Percentiles rank a stretch among this genome's conserved stretches.
phyloP scores from a whole-genome alignment of 2,329 filamentous ascomycete genomes.

The Alternaria alternata region DNA sequence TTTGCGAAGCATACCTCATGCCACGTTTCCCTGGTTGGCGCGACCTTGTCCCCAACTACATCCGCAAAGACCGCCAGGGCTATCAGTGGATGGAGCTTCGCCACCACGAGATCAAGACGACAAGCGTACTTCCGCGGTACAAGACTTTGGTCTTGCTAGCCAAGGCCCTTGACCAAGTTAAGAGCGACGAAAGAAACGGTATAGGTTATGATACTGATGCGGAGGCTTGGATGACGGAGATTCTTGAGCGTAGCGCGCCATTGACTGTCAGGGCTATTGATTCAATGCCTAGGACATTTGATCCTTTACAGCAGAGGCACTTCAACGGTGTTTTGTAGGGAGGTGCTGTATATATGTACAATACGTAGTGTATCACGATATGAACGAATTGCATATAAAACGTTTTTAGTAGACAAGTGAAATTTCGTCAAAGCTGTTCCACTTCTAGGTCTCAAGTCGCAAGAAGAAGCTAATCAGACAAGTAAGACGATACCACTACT shows the following conservation, averaged over 20 bases:
- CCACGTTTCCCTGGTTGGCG: constrained; percentile 79
- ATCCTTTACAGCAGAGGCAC: constrained; percentile 42
- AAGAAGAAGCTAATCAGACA: neutral
- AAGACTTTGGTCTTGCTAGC: constrained; percentile 55
- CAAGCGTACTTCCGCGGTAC: constrained; percentile 52
- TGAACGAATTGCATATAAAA: neutral
- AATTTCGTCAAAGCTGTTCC: neutral
- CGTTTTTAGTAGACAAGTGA: neutral
- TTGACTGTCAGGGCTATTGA: constrained; percentile 54
- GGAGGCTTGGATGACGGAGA: constrained; percentile 31
- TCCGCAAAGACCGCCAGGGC: constrained; percentile 29
- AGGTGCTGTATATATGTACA: neutral
- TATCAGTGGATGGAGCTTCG: constrained; percentile 44
- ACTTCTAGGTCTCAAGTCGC: neutral
- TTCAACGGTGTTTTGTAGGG: constrained; percentile 22
- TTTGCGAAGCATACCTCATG: constrained; percentile 83
- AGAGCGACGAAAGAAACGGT: constrained; percentile 45
- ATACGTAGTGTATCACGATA: neutral
- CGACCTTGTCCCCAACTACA: constrained; percentile 31
- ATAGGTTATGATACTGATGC: constrained; percentile 32
- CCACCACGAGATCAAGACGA: constrained; percentile 32
- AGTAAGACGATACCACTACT: neutral
- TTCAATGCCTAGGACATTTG: constrained; percentile 52
- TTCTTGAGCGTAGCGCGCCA: constrained; percentile 49
- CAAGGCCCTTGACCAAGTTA: constrained; percentile 46